A percentile compares a stretch with the other conserved stretches of the same genome.
Conservation (phyloP, 192 early-diverging fungal species). For the Podila verticillata region DNA sequence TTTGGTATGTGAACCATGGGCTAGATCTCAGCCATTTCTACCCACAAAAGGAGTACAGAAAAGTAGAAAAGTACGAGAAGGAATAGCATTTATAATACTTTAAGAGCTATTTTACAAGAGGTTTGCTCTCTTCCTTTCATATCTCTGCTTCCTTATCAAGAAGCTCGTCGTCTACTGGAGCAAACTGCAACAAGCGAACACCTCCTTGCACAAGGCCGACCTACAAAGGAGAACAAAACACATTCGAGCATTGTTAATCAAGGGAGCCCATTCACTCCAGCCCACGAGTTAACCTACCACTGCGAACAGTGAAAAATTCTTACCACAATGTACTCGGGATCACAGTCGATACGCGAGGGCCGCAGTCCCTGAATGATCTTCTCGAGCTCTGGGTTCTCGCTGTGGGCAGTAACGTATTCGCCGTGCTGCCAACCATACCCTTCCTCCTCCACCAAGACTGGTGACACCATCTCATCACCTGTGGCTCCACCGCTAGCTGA, state of each 20-base stretch:
- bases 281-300: neutral
- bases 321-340: slow-evolving; percentile 50
- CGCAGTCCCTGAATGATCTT: slow-evolving; percentile 46
- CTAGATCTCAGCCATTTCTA: neutral
- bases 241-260: neutral
- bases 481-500: neutral
- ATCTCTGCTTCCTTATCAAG: slow-evolving; percentile 4
- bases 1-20: too few species aligned
- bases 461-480: neutral
- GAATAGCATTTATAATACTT: neutral
- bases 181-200: slow-evolving; percentile 42
- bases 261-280: neutral
- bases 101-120: neutral
- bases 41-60: neutral
- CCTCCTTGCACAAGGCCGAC: slow-evolving; percentile 47
- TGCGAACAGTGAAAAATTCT: neutral
- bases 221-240: slow-evolving; percentile 11
- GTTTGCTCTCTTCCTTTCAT: neutral
- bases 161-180: slow-evolving; percentile 43
- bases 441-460: neutral
- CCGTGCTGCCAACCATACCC: slow-evolving; percentile 32
- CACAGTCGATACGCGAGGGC: slow-evolving; percentile 49
- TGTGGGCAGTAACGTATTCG: slow-evolving; percentile 45
- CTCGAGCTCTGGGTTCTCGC: slow-evolving; percentile 30
- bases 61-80: neutral